Base-by-base conservation (phyloP, 2,329 filamentous ascomycete genomes). In the Fusarium newnesense region DNA sequence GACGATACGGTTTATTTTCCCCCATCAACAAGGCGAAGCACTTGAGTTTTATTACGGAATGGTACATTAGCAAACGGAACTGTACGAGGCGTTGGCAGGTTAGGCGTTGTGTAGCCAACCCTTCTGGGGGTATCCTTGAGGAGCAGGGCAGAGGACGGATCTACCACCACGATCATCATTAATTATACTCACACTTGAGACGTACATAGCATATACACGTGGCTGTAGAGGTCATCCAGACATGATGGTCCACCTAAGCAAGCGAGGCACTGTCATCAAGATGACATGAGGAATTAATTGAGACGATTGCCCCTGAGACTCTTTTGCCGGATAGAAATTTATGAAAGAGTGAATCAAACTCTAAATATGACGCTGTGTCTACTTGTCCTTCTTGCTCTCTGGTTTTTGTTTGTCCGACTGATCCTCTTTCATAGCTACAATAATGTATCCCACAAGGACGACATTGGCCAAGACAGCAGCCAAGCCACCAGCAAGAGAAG, bases 341-440 rank as follows among this genome's bases (percentile, higher is more conserved):
- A 42, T 52, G 49, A 13, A 37, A 61, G 40, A 46, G 53, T 64
- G 59, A 52, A 42, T 54, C 30, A 62, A 46, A 32, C 36, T 39
- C n/a, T 24, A 24, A 24, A 36, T 39, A 18, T 50, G 30, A 34
- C 16, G 30, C 30, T 36, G 26, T 32, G 36, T 59, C 79, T 76
- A 87, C 71, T 84, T 81, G 49, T 85, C 82, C 79, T 90, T 90
- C 81, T 88, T 89, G 59, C 77, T 80, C 60, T 86, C 84, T 44
- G 79, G 78, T 76, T 83, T 84, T 69, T 77, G 76, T 44, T 84
- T 85, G 68, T 85, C 85, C 40, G 79, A 69, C 73, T 83, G 82
- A 24, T 98, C 96, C 81, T 99, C 96, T 69, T 88, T 91, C 89
- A 97, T 95, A 8, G 96, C 96, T 26, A 97, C 94, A 64, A 98